phyloP scores from a whole-genome alignment of 805 yeast genomes.

The Tetrapisispora phaffii region DNA sequence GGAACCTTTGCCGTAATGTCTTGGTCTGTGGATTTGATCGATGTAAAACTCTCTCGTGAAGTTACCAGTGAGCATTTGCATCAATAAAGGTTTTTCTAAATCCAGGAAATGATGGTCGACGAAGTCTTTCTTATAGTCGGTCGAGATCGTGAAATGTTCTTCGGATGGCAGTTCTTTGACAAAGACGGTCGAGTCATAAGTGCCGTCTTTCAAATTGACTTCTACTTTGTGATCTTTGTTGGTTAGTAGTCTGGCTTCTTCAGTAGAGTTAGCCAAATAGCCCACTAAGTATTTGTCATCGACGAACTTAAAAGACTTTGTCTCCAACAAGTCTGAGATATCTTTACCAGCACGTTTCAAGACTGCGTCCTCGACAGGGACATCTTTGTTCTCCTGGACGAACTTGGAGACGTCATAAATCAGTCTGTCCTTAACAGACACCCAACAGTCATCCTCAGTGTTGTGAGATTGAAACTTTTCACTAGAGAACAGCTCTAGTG shows the following conservation, averaged over 20 bases:
- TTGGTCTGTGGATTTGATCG: constrained; percentile 94
- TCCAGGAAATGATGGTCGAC: constrained; percentile 79
- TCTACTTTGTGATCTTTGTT: constrained; percentile 54
- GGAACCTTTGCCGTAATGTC: constrained; percentile 95
- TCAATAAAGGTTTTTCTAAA: constrained; percentile 65
- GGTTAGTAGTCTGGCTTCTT: constrained; percentile 58
- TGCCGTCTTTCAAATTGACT: constrained; percentile 36
- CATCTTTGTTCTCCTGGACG: constrained; percentile 53
- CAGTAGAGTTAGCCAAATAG: constrained; percentile 70
- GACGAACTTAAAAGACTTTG: constrained; percentile 39
- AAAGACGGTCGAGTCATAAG: constrained; percentile 42
- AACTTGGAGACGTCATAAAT: constrained; percentile 68
- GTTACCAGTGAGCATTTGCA: constrained; percentile 66
- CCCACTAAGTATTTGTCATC: constrained; percentile 79
- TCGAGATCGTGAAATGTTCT: constrained; percentile 62
- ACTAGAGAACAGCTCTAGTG: constrained; percentile 54
- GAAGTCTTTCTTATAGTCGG: constrained; percentile 66
- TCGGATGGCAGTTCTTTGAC: constrained; percentile 59
- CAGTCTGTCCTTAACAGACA: constrained; percentile 66
- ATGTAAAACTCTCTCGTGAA: constrained; percentile 84
- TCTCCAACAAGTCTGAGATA: constrained; percentile 50
- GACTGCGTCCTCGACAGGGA: constrained; percentile 36
- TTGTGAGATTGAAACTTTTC: constrained; percentile 45
- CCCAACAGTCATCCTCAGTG: constrained; percentile 58
- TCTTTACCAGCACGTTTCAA: constrained; percentile 71